Conservation (phyloP, 257 asterid genomes). For the Gentiana straminea region DNA sequence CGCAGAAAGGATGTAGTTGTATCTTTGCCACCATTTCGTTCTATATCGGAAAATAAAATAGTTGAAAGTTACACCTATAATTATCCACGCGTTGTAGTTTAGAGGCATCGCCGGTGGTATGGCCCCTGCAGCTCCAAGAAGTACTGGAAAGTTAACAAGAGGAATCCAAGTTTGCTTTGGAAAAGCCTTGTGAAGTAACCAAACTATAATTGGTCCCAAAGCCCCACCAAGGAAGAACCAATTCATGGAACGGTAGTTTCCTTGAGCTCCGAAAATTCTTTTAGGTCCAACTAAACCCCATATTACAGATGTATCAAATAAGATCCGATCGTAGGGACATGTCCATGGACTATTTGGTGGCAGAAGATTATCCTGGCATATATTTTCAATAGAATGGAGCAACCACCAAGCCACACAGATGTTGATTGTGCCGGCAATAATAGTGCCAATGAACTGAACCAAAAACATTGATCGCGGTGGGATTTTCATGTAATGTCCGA, state of each 20-base stretch:
- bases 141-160: conserved; percentile 80
- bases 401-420: conserved; percentile 83
- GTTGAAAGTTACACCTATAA: conserved; percentile 77
- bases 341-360: conserved; percentile 96
- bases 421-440: conserved; percentile 75
- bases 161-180: conserved; percentile 86
- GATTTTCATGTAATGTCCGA: conserved; percentile 96
- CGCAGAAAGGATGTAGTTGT: conserved; percentile 77
- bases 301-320: conserved; percentile 92
- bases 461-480: conserved; percentile 94
- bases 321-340: conserved; percentile 81
- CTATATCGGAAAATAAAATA: conserved; percentile 72
- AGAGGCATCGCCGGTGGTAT: conserved; percentile 92
- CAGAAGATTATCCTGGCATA: conserved; percentile 83
- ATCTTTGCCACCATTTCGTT: conserved; percentile 88
- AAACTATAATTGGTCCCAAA: conserved; percentile 66
- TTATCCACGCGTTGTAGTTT: conserved; percentile 84
- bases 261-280: conserved; percentile 63
- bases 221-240: conserved; percentile 93
- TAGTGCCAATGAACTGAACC: conserved; percentile 78
- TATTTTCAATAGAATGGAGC: conserved; percentile 57
- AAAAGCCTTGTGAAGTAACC: conserved; percentile 78
- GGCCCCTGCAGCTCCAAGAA: conserved; percentile 63
- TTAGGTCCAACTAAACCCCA: conserved; percentile 94
- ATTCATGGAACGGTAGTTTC: conserved; percentile 73